Conservation (phyloP, 768 basidiomycete species). For the Pulveroboletus sp. region DNA sequence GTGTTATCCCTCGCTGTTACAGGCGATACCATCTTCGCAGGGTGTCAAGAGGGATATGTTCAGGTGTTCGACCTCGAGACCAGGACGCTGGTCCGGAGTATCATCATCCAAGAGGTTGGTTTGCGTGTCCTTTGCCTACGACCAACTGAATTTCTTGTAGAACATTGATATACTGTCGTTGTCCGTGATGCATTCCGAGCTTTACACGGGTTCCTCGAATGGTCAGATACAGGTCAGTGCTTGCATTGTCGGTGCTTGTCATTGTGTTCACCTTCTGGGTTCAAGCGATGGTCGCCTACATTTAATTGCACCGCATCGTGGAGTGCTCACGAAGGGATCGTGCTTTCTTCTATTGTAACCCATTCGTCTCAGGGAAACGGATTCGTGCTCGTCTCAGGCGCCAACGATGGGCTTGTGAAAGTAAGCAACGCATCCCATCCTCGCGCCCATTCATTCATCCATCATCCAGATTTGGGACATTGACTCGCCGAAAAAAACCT, state of each 20-base stretch:
- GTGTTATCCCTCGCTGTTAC: conserved; percentile 74
- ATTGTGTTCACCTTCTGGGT: neutral
- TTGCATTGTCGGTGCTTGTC: neutral
- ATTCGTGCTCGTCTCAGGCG: conserved; percentile 66
- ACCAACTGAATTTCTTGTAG: conserved; percentile 31
- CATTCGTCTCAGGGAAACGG: conserved; percentile 24
- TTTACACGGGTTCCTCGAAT: conserved; percentile 67
- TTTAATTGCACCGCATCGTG: conserved; percentile 87
- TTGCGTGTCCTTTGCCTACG: neutral
- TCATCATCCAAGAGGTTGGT: conserved; percentile 79
- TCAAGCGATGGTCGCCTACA: conserved; percentile 74
- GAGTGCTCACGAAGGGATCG: conserved; percentile 77
- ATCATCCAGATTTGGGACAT: conserved; percentile 54
- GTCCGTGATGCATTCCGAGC: conserved; percentile 61
- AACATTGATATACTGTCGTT: conserved; percentile 81
- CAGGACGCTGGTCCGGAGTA: conserved; percentile 78
- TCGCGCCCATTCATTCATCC: neutral
- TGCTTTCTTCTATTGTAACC: conserved; percentile 73
- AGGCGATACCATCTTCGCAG: conserved; percentile 85
- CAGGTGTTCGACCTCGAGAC: conserved; percentile 91
- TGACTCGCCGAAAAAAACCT: conserved; percentile 17
- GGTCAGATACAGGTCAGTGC: conserved; percentile 63
- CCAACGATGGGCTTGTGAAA: conserved; percentile 84
- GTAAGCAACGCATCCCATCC: conserved; percentile 34
- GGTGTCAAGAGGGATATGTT: conserved; percentile 92